These are phyloP conservation scores for Lotus japonicus DNA, from an alignment of 306 rosid genomes.

Conservation along the genomic window DNA sequence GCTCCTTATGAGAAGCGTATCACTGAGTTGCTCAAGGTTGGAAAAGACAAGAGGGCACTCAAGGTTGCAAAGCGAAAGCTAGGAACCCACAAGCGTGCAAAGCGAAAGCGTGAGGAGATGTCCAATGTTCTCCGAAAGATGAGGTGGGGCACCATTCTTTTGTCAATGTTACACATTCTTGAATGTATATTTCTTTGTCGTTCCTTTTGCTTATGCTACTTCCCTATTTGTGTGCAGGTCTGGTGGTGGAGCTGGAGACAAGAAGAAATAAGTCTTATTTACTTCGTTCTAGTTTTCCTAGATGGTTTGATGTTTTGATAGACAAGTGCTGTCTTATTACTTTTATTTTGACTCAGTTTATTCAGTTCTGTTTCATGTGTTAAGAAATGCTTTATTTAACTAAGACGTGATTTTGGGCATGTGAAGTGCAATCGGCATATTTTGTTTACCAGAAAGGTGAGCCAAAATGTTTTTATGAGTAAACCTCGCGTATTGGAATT, in stretches of 20 bases:
- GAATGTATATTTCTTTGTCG: not conserved
- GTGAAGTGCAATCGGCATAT: not conserved
- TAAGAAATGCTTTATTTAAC: slow-evolving; percentile 14
- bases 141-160: slow-evolving; percentile 41
- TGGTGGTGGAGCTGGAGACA: slow-evolving; percentile 88
- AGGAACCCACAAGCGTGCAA: slow-evolving; percentile 83
- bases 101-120: slow-evolving; percentile 97
- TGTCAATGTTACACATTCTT: not conserved
- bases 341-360: not conserved
- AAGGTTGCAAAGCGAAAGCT: slow-evolving; percentile 84
- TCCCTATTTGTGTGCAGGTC: slow-evolving; percentile 41
- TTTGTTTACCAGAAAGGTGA: not conserved
- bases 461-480: not conserved
- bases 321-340: not conserved
- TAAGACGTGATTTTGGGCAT: not conserved
- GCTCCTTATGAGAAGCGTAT: slow-evolving; percentile 93
- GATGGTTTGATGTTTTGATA: not conserved
- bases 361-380: not conserved
- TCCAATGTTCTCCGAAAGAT: slow-evolving; percentile 76
- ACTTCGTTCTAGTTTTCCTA: not conserved
- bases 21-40: slow-evolving; percentile 95
- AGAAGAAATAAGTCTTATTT: slow-evolving; percentile 48
- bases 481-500: not conserved
- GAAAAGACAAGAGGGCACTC: slow-evolving; percentile 83
- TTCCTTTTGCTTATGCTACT: not conserved